Evolutionary conservation across 768 basidiomycete genomes (phyloP), one percentile per base, ranked within the genome.

Genomic region (Coprinopsis marcescibilis): DNA sequence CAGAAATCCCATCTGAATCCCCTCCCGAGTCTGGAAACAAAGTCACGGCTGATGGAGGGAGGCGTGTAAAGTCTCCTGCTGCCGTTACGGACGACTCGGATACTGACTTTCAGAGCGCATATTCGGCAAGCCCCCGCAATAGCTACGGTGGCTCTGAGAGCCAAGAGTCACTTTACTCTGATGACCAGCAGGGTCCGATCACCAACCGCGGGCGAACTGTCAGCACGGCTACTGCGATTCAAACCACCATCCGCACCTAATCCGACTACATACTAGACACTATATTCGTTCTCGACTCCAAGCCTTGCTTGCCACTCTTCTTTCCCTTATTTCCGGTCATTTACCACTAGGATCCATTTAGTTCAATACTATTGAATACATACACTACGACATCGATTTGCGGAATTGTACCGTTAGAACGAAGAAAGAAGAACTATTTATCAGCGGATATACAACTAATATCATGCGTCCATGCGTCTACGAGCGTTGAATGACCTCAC

Each of bases 81-180:
- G 66, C 64, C 21, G 65, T 74, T 25, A 78, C 83, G 6, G 85
- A 88, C 49, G 86, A 87, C 54, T 87, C 85, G 17, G 86, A 89
- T 55, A 84, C 83, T 21, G 89, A 91, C 57, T 91, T 90, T 62
- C 87, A 89, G 65, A 90, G 88, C 52, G 89, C 89, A 26, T 89
- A 85, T 62, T 89, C 86, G 3, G 66, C 77, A 2, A 87, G 85
- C 57, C 85, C 86, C 11, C 77, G 84, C 1, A 76, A 68, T 36
- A 86, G 83, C 58, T 81, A 72, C 13, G 56, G 56, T 34, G 55
- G 57, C 20, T 50, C 55, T 20, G 21, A 40, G 11, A 24, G 17
- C 21, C 11, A 20, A n/a, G n/a, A n/a, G n/a, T n/a, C n/a, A n/a
- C n/a, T n/a, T n/a, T n/a, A n/a, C n/a, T n/a, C n/a, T 20, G 38